These are phyloP conservation scores for Trifolium fragiferum DNA, from an alignment of 306 rosid species.

Conservation along the genomic window DNA sequence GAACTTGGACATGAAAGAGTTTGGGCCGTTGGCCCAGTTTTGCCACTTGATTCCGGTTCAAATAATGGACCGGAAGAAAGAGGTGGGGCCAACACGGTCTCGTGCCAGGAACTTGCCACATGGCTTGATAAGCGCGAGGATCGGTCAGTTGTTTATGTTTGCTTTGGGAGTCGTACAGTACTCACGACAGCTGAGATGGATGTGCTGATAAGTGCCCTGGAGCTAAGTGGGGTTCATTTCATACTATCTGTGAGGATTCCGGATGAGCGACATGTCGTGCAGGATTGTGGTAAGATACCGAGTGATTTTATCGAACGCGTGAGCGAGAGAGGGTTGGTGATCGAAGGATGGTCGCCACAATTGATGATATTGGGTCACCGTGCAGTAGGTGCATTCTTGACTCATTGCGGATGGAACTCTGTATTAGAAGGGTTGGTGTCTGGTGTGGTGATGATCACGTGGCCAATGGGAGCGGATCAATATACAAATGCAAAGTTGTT, in stretches of 20 bases:
- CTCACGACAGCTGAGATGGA: constrained; percentile 46
- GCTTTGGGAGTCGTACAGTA: constrained; percentile 56
- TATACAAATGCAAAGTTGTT: constrained; percentile 41
- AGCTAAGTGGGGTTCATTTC: constrained; percentile 47
- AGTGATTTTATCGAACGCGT: constrained; percentile 41
- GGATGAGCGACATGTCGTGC: constrained; percentile 14
- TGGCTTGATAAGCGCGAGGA: constrained; percentile 45
- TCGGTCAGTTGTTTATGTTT: constrained; percentile 49
- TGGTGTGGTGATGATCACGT: constrained; percentile 59
- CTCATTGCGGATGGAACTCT: constrained; percentile 71
- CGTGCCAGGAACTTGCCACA: constrained; percentile 12
- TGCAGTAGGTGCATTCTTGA: constrained; percentile 56
- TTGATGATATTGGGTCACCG: constrained; percentile 47
- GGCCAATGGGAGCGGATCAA: constrained; percentile 64
- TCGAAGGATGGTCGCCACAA: constrained; percentile 64
- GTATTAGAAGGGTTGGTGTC: constrained; percentile 49
- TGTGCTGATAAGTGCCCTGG: constrained; percentile 39
- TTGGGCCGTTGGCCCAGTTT: constrained; percentile 57
- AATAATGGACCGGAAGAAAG: neutral
- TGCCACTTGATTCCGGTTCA: constrained; percentile 7
- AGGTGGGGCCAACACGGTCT: constrained; percentile 48
- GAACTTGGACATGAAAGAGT: constrained; percentile 48
- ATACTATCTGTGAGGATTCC: constrained; percentile 15
- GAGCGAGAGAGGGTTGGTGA: constrained; percentile 32
- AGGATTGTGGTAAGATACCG: constrained; percentile 5